These are phyloP conservation scores for Silene coronaria DNA, from an alignment of 179 eudicot genomes.

Conservation along the genomic window DNA sequence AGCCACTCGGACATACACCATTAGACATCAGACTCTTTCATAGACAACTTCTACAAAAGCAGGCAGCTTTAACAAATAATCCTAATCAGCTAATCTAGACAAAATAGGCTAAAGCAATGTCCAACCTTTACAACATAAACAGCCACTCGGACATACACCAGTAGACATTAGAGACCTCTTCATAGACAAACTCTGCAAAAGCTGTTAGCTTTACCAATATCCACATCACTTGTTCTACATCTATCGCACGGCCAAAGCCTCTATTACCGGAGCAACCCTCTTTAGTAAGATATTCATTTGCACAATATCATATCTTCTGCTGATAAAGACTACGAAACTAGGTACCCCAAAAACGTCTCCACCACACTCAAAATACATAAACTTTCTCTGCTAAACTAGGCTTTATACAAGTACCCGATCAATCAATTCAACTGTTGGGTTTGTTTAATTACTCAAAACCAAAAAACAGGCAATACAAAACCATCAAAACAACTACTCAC, in stretches of 20 bases:
- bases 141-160: neutral
- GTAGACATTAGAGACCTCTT: neutral
- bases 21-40: neutral
- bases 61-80: neutral
- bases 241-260: neutral
- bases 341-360: neutral
- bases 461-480: neutral
- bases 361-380: neutral
- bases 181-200: neutral
- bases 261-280: neutral
- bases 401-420: neutral
- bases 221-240: neutral
- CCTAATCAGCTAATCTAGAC: neutral
- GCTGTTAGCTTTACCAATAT: neutral
- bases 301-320: neutral
- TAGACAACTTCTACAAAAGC: neutral
- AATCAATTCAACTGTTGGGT: neutral
- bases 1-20: slow-evolving; percentile 1
- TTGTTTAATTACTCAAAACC: neutral
- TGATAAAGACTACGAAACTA: neutral
- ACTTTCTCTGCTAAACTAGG: neutral
- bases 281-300: neutral
- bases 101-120: neutral
- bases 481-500: neutral
- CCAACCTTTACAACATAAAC: neutral